phyloP scores from a whole-genome alignment of 1,139 yeast species.

The Hansenula sp. region DNA sequence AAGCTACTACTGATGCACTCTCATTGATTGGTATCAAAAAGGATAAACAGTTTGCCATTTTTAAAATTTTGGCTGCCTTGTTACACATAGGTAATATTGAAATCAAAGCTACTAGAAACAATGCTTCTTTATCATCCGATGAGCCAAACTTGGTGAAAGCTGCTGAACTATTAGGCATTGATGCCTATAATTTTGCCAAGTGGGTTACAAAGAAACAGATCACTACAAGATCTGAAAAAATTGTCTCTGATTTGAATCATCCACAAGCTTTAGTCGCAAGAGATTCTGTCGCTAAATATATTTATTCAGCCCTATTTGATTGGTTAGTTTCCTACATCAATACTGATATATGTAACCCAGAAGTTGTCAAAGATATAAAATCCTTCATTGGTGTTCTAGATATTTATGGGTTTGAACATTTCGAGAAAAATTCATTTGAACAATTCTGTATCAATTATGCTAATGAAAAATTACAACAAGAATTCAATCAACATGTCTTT shows the following conservation, averaged over 20 bases:
- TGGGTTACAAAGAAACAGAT: conserved; percentile 96
- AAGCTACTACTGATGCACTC: conserved; percentile 72
- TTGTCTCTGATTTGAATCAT: conserved; percentile 76
- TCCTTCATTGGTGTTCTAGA: conserved; percentile 95
- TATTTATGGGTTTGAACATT: conserved; percentile 97
- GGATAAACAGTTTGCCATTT: conserved; percentile 63
- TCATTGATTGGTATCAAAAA: conserved; percentile 69
- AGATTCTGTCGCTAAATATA: conserved; percentile 93
- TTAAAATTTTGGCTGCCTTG: conserved; percentile 80
- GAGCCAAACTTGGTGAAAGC: conserved; percentile 85
- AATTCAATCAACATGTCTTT: conserved; percentile 95
- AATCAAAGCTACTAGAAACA: conserved; percentile 80
- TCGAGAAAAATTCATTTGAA: conserved; percentile 90
- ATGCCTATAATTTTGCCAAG: conserved; percentile 70
- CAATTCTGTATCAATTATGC: conserved; percentile 98
- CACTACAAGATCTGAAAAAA: conserved; percentile 88
- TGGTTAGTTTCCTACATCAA: conserved; percentile 91
- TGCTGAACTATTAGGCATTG: conserved; percentile 81
- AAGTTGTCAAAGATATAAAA: conserved; percentile 50
- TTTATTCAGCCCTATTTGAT: conserved; percentile 89
- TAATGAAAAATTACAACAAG: conserved; percentile 95
- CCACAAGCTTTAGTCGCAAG: conserved; percentile 89
- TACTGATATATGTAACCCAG: conserved; percentile 74
- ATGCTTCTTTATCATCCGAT: conserved; percentile 77
- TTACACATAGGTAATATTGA: conserved; percentile 92